Conservation (phyloP, 345 rosid species). For the Arabidopsis arenosa region DNA sequence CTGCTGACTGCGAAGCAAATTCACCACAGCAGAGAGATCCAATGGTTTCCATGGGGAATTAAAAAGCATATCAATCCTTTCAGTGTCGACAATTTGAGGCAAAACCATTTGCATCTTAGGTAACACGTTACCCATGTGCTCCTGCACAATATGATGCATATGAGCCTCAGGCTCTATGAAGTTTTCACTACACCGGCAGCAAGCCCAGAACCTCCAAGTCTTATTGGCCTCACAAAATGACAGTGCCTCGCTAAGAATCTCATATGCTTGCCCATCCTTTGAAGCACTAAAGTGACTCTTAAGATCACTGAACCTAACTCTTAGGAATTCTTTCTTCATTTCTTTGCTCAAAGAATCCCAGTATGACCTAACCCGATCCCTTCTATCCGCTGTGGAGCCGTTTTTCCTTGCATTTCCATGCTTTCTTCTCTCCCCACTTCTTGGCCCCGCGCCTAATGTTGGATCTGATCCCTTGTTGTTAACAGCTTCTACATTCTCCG, state of each 20-base stretch:
- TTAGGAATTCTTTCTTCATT: conserved; percentile 66
- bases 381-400: conserved; percentile 64
- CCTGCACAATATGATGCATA: conserved; percentile 79
- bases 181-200: conserved; percentile 70
- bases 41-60: conserved; percentile 84
- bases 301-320: conserved; percentile 63
- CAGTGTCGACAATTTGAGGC: conserved; percentile 71
- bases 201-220: conserved; percentile 83
- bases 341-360: conserved; percentile 73
- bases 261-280: conserved; percentile 64
- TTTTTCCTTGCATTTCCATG: conserved; percentile 60
- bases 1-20: conserved; percentile 60
- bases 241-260: conserved; percentile 69
- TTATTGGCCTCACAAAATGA: conserved; percentile 60
- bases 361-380: conserved; percentile 64
- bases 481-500: conserved; percentile 51
- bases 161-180: conserved; percentile 68
- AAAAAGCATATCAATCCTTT: conserved; percentile 77
- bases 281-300: conserved; percentile 61
- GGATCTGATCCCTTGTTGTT: conserved; percentile 56
- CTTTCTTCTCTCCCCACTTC: conserved; percentile 79
- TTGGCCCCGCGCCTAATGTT: conserved; percentile 54
- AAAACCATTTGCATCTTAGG: conserved; percentile 77
- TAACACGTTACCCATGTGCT: conserved; percentile 75
- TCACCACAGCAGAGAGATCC: conserved; percentile 67